These are phyloP conservation scores for Aspergillus ochraceus DNA, from an alignment of 2,329 filamentous ascomycete species.

Conservation along the genomic window DNA sequence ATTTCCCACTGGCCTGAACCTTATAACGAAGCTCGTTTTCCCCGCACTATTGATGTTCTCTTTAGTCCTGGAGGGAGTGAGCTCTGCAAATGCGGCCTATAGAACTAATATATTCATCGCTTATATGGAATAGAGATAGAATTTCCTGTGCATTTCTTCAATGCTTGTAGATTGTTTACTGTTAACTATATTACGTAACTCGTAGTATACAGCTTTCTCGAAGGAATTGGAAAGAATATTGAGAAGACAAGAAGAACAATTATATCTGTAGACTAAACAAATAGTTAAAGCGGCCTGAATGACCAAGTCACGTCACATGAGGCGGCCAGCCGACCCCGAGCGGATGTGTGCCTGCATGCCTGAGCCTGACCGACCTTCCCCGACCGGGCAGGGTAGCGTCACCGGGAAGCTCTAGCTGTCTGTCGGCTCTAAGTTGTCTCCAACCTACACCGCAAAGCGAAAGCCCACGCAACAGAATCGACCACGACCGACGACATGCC, in stretches of 20 bases:
- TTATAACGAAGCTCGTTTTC: background rate
- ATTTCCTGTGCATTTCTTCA: background rate
- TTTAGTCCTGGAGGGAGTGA: background rate
- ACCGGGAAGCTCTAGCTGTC: background rate
- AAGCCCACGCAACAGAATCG: too few relatives aligned
- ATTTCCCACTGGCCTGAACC: background rate
- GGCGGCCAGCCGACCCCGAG: too few relatives aligned
- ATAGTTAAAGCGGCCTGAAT: background rate
- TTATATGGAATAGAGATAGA: background rate
- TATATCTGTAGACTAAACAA: too few relatives aligned
- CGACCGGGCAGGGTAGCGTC: background rate
- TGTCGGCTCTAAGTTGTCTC: background rate
- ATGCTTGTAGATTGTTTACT: background rate
- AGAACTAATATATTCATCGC: background rate
- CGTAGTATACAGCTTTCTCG: background rate
- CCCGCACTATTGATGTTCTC: background rate
- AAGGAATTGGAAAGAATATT: too few relatives aligned
- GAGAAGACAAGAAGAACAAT: too few relatives aligned
- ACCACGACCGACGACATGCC: too few relatives aligned
- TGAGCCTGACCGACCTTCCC: background rate
- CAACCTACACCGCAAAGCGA: background rate
- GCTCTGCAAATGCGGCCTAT: background rate
- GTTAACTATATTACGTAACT: background rate
- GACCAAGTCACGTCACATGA: background rate
- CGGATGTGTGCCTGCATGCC: background rate